Evolutionary conservation across 805 yeast genomes (phyloP).

Genomic region (Candida xiaguanensis): DNA sequence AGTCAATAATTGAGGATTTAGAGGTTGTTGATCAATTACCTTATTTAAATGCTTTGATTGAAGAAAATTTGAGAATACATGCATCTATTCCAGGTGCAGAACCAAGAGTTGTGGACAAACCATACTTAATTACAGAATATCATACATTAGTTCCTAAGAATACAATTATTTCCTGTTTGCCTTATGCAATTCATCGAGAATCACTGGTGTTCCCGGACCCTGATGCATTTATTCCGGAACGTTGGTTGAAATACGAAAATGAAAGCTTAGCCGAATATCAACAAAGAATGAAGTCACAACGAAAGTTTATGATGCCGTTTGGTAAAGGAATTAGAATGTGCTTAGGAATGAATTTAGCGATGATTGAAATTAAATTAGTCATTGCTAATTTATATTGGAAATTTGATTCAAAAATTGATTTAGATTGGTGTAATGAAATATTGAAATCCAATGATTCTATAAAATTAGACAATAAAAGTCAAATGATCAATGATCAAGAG

Average conservation of each 20-base stretch:
- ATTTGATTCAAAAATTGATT: slow-evolving; percentile 34
- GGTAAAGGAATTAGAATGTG: slow-evolving; percentile 77
- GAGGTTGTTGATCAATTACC: slow-evolving; percentile 53
- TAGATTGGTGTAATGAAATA: slow-evolving; percentile 41
- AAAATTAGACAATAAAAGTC: slow-evolving; percentile 17
- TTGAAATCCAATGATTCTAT: slow-evolving; percentile 12
- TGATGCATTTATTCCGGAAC: slow-evolving; percentile 50
- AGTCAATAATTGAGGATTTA: slow-evolving; percentile 22
- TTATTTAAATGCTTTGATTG: slow-evolving; percentile 55
- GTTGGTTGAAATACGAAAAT: slow-evolving; percentile 50
- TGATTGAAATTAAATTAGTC: slow-evolving; percentile 60
- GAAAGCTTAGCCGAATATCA: slow-evolving; percentile 22
- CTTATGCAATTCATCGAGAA: slow-evolving; percentile 60
- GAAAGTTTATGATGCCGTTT: slow-evolving; percentile 58
- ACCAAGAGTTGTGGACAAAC: slow-evolving; percentile 47
- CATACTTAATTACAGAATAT: slow-evolving; percentile 20
- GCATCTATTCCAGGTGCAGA: slow-evolving; percentile 75
- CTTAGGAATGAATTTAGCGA: slow-evolving; percentile 65
- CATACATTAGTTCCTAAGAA: slow-evolving; percentile 43
- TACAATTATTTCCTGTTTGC: slow-evolving; percentile 59
- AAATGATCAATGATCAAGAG: slow-evolving; percentile 35
- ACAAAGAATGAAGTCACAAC: slow-evolving; percentile 43
- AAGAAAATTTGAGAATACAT: slow-evolving; percentile 60
- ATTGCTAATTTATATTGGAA: slow-evolving; percentile 53
- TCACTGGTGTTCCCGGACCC: slow-evolving; percentile 49